Percentiles rank a stretch among this genome's conserved stretches.
These are phyloP conservation scores for Oryza officinalis DNA, from an alignment of 176 grass and related monocot species.

Conservation along the genomic window DNA sequence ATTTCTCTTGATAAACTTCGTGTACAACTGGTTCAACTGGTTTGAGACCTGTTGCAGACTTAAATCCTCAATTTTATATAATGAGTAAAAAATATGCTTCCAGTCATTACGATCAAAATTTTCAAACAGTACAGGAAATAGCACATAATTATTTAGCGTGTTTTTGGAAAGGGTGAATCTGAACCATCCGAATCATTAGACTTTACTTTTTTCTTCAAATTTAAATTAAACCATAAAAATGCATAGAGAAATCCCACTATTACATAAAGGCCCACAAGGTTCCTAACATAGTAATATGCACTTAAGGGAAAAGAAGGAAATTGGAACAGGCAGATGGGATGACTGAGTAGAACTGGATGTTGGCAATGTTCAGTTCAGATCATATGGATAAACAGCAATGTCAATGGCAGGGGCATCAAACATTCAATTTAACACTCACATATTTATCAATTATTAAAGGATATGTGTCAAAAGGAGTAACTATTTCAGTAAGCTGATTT, in stretches of 20 bases:
- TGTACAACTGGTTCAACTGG: conserved; percentile 85
- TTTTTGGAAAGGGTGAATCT: neutral
- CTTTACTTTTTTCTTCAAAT: neutral
- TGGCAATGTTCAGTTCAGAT: neutral
- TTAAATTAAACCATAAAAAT: neutral
- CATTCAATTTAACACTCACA: neutral
- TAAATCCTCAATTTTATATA: conserved; percentile 11
- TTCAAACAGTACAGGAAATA: neutral
- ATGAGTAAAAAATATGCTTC: neutral
- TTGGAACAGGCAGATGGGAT: neutral
- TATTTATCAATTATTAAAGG: neutral
- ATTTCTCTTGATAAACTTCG: conserved; percentile 96
- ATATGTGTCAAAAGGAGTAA: neutral
- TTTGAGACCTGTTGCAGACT: conserved; percentile 77
- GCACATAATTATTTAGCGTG: neutral
- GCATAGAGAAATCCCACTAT: neutral
- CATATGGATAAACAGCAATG: neutral
- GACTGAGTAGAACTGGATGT: neutral
- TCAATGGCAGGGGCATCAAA: neutral
- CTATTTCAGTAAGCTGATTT: neutral
- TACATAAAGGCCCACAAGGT: neutral
- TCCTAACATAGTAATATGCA: neutral
- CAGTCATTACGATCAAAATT: neutral
- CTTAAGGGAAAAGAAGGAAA: neutral
- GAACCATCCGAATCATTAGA: neutral